These are phyloP conservation scores for Corchorus capsularis DNA, from an alignment of 345 rosid genomes.

Conservation along the genomic window DNA sequence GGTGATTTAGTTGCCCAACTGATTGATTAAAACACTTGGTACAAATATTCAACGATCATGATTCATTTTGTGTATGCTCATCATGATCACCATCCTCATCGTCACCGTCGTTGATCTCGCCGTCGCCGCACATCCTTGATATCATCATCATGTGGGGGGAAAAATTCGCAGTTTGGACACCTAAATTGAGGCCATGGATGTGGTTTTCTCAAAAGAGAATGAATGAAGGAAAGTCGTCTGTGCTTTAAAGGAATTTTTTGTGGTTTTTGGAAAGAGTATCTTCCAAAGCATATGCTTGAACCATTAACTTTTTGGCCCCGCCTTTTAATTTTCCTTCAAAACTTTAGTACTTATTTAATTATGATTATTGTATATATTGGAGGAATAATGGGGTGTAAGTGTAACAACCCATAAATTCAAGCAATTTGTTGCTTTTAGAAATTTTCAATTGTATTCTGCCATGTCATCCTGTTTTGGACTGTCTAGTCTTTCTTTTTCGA, in stretches of 20 bases:
- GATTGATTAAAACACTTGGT: background rate
- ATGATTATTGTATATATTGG: background rate
- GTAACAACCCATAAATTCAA: background rate
- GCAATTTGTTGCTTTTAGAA: background rate
- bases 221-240: background rate
- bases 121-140: background rate
- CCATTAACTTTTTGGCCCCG: slow-evolving; percentile 28
- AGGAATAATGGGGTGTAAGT: background rate
- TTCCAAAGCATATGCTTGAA: slow-evolving; percentile 40
- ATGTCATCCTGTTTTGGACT: slow-evolving; percentile 17
- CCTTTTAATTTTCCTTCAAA: background rate
- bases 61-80: background rate
- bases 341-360: background rate
- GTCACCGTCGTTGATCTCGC: background rate
- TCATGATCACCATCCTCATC: slow-evolving; percentile 14
- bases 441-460: slow-evolving; percentile 2
- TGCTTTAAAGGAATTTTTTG: slow-evolving; percentile 13
- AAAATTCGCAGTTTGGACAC: background rate
- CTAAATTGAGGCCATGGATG: slow-evolving; percentile 9
- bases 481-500: slow-evolving; percentile 1
- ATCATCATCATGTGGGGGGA: background rate
- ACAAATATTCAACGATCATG: background rate
- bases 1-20: slow-evolving; percentile 25
- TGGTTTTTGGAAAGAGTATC: slow-evolving; percentile 25
- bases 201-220: background rate